Conservation (phyloP, 495 filamentous ascomycete species). For the Diplogelasinospora grovesii region DNA sequence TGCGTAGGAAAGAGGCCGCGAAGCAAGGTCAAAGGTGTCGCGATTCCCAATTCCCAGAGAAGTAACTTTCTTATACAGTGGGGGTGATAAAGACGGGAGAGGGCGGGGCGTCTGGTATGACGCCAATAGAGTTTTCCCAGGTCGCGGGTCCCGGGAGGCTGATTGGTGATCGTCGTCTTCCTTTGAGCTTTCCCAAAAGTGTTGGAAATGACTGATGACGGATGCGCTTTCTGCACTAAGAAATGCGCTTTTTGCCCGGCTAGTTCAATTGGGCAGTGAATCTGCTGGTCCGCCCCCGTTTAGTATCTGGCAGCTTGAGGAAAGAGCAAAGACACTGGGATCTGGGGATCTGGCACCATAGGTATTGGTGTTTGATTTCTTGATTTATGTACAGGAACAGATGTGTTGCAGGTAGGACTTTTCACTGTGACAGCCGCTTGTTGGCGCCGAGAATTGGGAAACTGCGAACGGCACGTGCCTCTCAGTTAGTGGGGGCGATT, state of each 20-base stretch:
- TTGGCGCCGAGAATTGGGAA: conserved; percentile 1
- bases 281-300: not conserved
- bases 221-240: not conserved
- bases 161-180: conserved; percentile 1
- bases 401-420: not conserved
- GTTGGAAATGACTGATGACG: conserved; percentile 3
- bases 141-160: conserved; percentile 4
- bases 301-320: not conserved
- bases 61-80: not conserved
- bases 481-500: not conserved
- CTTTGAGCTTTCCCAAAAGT: not conserved
- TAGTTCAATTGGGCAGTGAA: not conserved
- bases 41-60: not conserved
- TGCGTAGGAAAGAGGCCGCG: conserved; percentile 2
- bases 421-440: not conserved
- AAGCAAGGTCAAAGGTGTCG: not conserved
- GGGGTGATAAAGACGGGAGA: not conserved
- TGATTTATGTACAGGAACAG: too few relatives aligned
- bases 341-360: not conserved
- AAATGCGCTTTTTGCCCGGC: not conserved
- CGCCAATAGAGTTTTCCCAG: conserved; percentile 9
- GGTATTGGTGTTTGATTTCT: too few relatives aligned
- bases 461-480: conserved; percentile 8
- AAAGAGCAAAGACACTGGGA: not conserved
- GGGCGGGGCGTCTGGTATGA: conserved; percentile 2